phyloP scores from a whole-genome alignment of 345 rosid species.

The Gossypium anomalum region DNA sequence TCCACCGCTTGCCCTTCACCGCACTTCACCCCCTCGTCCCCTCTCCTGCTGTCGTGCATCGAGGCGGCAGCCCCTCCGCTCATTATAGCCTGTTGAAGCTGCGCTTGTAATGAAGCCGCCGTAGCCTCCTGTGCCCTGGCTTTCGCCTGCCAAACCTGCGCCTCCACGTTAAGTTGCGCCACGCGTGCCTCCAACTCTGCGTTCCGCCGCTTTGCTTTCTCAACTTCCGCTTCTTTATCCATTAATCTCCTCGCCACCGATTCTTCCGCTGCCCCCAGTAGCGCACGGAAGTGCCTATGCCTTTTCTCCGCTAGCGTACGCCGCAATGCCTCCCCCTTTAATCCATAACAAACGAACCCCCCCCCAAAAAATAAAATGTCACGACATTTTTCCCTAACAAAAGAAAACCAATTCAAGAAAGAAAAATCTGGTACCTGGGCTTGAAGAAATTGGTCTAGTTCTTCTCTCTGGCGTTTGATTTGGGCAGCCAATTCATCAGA shows the following conservation, averaged over 20 bases:
- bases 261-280: slow-evolving; percentile 67
- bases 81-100: slow-evolving; percentile 60
- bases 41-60: slow-evolving; percentile 42
- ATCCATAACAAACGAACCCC: not conserved
- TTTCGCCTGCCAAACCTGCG: slow-evolving; percentile 83
- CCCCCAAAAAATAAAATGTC: not conserved
- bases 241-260: slow-evolving; percentile 47
- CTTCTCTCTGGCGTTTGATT: slow-evolving; percentile 66
- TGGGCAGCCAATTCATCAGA: slow-evolving; percentile 56
- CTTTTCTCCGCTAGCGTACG: slow-evolving; percentile 67
- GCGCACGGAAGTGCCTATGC: slow-evolving; percentile 69
- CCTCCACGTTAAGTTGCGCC: slow-evolving; percentile 67
- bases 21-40: slow-evolving; percentile 27
- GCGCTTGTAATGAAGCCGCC: slow-evolving; percentile 75
- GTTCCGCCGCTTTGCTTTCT: slow-evolving; percentile 68
- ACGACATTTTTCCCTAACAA: not conserved
- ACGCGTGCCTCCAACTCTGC: slow-evolving; percentile 82
- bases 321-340: slow-evolving; percentile 74
- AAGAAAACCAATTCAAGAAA: slow-evolving; percentile 1
- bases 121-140: slow-evolving; percentile 74
- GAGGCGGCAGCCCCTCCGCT: slow-evolving; percentile 19
- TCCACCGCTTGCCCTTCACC: slow-evolving; percentile 56
- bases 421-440: slow-evolving; percentile 49
- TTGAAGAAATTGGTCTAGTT: slow-evolving; percentile 69
- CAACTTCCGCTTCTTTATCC: slow-evolving; percentile 69